Evolutionary conservation across 2,329 filamentous ascomycete species (phyloP), one percentile per base, ranked within the genome.

Genomic region (Diaporthe sp.): DNA sequence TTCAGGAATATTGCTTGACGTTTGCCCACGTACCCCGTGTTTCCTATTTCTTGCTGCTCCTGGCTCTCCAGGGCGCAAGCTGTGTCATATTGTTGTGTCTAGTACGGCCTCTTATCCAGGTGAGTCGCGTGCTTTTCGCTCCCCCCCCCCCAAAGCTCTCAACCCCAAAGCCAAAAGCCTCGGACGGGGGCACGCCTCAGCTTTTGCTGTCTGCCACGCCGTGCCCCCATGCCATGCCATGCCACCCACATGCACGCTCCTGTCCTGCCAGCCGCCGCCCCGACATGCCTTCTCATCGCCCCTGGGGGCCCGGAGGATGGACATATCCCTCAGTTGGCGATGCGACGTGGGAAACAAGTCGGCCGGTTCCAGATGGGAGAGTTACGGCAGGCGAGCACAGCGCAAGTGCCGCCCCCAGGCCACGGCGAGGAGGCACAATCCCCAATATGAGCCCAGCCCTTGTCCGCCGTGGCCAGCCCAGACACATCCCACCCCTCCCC

Each of bases 11-110:
- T 56, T 74, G 71, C 59, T 71, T 70, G 73, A 72, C 32, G 42
- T 66, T 71, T 59, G 58, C 50, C 56, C 72, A 71, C 53, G 59
- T 59, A 71, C 61, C 27, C n/a, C 58, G 51, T 53, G 70, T 75
- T 70, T 74, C 75, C 77, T 77, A 77, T 77, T 79, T 78, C 80
- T 80, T 84, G 83, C 80, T 83, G 84, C 82, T 82, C 84, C 85
- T 85, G 85, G 84, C 82, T 84, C 80, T 83, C 85, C 84, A 85
- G 85, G 84, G 81, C 82, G 82, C 84, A 83, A 81, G 81, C 81
- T 83, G 79, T 86, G 82, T 81, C 78, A 79, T 82, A 80, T 83
- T 80, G 75, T 81, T 81, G 78, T 82, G 79, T 76, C 78, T 78
- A 80, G 83, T 80, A 75, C 81, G 81, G 78, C 82, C 79, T 75